Base-by-base conservation (phyloP, 805 yeast genomes). In the Starmerella sirachaensis region DNA sequence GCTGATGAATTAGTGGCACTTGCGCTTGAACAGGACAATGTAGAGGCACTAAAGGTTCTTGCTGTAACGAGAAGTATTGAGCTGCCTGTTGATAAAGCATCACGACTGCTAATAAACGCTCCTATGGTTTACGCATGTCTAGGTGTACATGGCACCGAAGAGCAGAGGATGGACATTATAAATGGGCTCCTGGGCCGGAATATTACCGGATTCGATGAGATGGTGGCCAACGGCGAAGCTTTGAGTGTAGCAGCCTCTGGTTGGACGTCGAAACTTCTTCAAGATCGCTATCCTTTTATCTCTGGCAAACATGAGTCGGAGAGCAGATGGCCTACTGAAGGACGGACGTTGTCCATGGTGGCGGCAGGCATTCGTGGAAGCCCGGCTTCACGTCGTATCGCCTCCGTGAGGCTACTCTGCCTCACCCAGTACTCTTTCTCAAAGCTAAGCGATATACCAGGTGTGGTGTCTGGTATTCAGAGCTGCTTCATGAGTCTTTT, bases 361-460 rank as follows among this genome's bases (percentile, higher is more conserved):
- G 72, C 83, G 43, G 57, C 65, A 3, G 64, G 70, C 6, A 72
- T 93, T 0, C 81, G 80, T 47, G 95, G 95, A 0, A 59, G 46
- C 30, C 48, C 50, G 7, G 41, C 76, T 1, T 55, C 82, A 22
- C 65, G 93, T 43, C 78, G 70, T 44, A 78, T 86, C 0, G 72
- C 84, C 0, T 82, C 94, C 57, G 70, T 88, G 27, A 84, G 97
- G 93, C 61, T 88, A 18, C 64, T 88, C 12, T 78, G 94, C 0
- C 49, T 86, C 29, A 76, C 76, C 6, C 93, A 84, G 51, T 81
- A 73, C 51, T 76, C 85, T 50, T 74, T 78, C 3, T 65, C 70
- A 21, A 52, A 65, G 0, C 56, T 78, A 0, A 51, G 52, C 18
- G 58, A 52, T 0, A 60, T 59, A 4, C 64, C 83, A 0, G 60